phyloP scores from a whole-genome alignment of 2,329 filamentous ascomycete species.

The Keithomyces neogunnii region DNA sequence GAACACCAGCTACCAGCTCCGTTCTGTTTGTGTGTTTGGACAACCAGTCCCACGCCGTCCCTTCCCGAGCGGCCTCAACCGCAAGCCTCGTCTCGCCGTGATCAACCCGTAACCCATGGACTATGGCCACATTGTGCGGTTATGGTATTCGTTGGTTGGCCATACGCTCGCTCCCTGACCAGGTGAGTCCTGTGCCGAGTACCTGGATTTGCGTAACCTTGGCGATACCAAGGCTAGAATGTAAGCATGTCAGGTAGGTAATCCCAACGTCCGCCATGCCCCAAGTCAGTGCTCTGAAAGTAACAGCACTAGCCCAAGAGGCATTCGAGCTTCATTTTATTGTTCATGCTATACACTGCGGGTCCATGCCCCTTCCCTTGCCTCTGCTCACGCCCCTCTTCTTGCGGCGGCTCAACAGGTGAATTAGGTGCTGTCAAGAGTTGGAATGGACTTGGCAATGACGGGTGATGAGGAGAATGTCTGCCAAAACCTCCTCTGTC shows the following conservation, averaged over 20 bases:
- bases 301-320: background rate
- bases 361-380: background rate
- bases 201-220: no score
- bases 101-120: no score
- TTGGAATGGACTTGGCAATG: background rate
- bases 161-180: no score
- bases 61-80: constrained; percentile 6
- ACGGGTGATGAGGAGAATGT: background rate
- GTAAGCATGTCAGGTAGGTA: no score
- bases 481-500: background rate
- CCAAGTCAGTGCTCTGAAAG: background rate
- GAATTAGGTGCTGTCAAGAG: background rate
- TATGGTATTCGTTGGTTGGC: no score
- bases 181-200: no score
- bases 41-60: constrained; percentile 3
- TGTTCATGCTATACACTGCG: background rate
- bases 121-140: no score
- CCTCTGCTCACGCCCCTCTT: background rate
- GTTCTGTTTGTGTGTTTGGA: background rate
- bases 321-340: background rate
- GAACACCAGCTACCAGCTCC: background rate
- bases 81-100: background rate
- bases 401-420: background rate
- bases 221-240: no score
- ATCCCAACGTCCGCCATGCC: background rate